phyloP scores from a whole-genome alignment of 768 basidiomycete species.

The Lactifluus piperatus region DNA sequence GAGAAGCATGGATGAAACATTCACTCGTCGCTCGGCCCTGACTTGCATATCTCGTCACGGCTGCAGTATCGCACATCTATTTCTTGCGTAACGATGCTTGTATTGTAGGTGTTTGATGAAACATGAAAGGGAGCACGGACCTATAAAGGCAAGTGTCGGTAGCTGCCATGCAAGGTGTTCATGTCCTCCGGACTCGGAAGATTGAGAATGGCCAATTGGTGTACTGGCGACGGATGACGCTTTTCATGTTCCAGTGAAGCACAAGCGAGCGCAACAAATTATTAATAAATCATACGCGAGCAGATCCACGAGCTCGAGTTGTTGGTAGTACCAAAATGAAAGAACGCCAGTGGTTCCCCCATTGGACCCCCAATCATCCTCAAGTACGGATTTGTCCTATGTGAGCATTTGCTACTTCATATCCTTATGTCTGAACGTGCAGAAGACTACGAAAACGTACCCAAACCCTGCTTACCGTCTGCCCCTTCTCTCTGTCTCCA shows the following conservation, averaged over 20 bases:
- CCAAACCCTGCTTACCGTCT: no score
- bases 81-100: slow-evolving; percentile 48
- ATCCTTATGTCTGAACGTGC: no score
- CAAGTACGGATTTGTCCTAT: no score
- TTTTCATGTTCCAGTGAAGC: slow-evolving; percentile 44
- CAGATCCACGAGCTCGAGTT: slow-evolving; percentile 88
- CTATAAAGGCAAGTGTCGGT: slow-evolving; percentile 68
- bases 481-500: no score
- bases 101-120: slow-evolving; percentile 2
- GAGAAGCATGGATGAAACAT: no score
- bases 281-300: slow-evolving; percentile 92
- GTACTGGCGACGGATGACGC: slow-evolving; percentile 12
- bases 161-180: slow-evolving; percentile 76
- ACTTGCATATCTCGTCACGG: no score
- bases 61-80: no score
- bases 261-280: slow-evolving; percentile 80
- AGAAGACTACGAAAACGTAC: no score
- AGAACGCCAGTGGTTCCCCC: slow-evolving; percentile 24
- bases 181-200: slow-evolving; percentile 54
- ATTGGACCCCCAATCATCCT: no score
- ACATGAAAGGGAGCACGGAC: slow-evolving; percentile 39
- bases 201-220: slow-evolving; percentile 25
- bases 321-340: slow-evolving; percentile 37
- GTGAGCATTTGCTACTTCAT: no score
- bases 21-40: no score